Conservation (phyloP, 768 basidiomycete species). For the Hericium coralloides region DNA sequence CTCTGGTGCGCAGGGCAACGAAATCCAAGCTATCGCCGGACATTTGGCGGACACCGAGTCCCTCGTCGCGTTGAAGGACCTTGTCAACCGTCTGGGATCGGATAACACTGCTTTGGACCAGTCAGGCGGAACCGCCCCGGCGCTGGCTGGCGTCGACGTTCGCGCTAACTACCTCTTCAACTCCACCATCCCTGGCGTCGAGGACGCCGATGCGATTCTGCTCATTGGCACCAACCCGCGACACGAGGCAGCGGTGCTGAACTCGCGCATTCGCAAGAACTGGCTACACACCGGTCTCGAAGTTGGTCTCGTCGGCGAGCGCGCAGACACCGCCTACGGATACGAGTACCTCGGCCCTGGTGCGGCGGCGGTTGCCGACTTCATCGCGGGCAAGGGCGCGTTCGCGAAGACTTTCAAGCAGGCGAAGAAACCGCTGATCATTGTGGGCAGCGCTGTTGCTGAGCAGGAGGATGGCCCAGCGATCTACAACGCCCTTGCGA, state of each 20-base stretch:
- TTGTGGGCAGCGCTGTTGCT: conserved; percentile 79
- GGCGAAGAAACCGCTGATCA: conserved; percentile 87
- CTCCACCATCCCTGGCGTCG: conserved; percentile 81
- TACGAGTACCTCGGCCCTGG: conserved; percentile 85
- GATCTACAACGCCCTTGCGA: conserved; percentile 67
- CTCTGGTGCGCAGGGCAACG: conserved; percentile 80
- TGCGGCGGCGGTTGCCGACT: conserved; percentile 65
- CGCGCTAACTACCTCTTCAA: conserved; percentile 98
- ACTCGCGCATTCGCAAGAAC: conserved; percentile 92
- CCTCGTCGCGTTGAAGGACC: conserved; percentile 87
- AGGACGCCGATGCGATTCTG: conserved; percentile 86
- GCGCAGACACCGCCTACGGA: conserved; percentile 85
- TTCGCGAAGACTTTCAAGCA: conserved; percentile 84
- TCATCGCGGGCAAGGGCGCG: conserved; percentile 65
- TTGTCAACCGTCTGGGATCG: conserved; percentile 87
- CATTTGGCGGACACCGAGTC: conserved; percentile 91
- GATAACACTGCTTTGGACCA: conserved; percentile 88
- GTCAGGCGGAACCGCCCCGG: conserved; percentile 52
- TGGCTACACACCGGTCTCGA: conserved; percentile 86
- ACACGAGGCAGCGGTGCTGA: conserved; percentile 94
- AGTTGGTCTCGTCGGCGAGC: conserved; percentile 84
- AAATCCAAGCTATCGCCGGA: conserved; percentile 93
- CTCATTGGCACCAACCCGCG: conserved; percentile 95
- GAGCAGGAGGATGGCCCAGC: conserved; percentile 82
- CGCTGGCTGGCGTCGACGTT: conserved; percentile 78